Base-by-base conservation (phyloP, 2,329 filamentous ascomycete genomes). In the Sporothrix mexicana region DNA sequence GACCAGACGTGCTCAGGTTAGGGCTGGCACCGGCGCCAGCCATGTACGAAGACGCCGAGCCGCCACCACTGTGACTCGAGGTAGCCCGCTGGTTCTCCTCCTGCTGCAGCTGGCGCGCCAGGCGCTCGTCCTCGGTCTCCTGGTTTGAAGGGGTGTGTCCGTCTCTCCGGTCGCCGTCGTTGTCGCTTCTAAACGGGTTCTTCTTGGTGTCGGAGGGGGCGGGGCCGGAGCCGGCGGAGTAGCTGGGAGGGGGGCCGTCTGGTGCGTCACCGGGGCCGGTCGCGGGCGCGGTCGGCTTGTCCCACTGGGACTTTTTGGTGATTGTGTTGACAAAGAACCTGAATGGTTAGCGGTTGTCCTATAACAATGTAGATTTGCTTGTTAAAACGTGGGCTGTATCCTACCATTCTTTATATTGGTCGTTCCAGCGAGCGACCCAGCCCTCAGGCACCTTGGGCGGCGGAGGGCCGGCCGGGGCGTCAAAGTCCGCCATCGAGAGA, bases 281-380 rank as follows among this genome's bases (percentile, higher is more conserved):
- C 70, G 90, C 89, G 59, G 92, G 91, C 70, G 86, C 86, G 51
- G 90, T 93, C 20, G 94, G 94, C 77, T 89, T 91, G 4, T 97
- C 92, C 95, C 95, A 98, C 86, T 95, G 92, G 5, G 95, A 97
- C 79, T 92, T 87, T 79, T 96, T 96, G 76, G 94, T 97, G 81
- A 91, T 88, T 74, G 92, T 88, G 84, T 98, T 96, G 74, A 97
- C 92, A 84, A 93, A 98, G 88, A 96, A 97, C 91, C 92, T 94
- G 75, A 25, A 7, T 61, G 5, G 45, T 70, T 20, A 55, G 51
- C 17, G 30, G 51, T 7, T 23, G 57, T 9, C 30, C n/a, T 25
- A 74, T 36, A 77, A 15, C 69, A 72, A 74, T 75, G 43, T 53
- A 0, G 23, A 25, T 41, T 30, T 8, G 20, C 15, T 53, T 2